Evolutionary conservation across 805 yeast species (phyloP).

Genomic region (Barnettozyma vustinii): DNA sequence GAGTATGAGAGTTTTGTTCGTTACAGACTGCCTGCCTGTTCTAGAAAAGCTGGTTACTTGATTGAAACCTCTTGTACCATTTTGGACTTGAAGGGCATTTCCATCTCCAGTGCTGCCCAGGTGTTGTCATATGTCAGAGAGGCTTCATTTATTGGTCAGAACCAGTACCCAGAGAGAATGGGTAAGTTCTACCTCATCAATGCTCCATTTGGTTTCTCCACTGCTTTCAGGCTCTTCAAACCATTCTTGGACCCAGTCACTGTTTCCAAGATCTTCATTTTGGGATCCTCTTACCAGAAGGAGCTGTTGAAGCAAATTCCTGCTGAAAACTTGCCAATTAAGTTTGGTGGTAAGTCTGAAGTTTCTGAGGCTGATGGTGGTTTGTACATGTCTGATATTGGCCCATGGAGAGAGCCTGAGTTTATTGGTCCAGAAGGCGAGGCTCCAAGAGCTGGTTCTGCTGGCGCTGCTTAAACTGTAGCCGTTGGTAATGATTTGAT

Average conservation of each 20-base stretch:
- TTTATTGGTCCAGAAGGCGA: conserved; percentile 94
- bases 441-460: conserved; percentile 59
- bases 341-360: conserved; percentile 81
- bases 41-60: conserved; percentile 69
- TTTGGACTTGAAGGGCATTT: conserved; percentile 90
- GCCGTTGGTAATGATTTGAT: not conserved
- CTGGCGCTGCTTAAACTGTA: not conserved
- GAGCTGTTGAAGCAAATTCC: conserved; percentile 92
- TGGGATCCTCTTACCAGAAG: conserved; percentile 71
- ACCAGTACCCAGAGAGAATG: conserved; percentile 98
- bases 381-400: conserved; percentile 80
- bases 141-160: conserved; percentile 92
- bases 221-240: conserved; percentile 87
- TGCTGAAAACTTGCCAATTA: conserved; percentile 81
- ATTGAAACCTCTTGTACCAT: conserved; percentile 97
- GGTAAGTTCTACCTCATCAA: conserved; percentile 94
- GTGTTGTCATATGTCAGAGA: conserved; percentile 87
- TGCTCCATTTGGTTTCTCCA: conserved; percentile 95
- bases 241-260: conserved; percentile 97
- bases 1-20: conserved; percentile 89
- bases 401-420: conserved; percentile 94
- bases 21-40: conserved; percentile 89
- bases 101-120: conserved; percentile 75
- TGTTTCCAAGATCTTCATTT: conserved; percentile 86
- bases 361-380: conserved; percentile 70